These are phyloP conservation scores for Globisporangium lucens DNA, from an alignment of 352 stramenopile species.

Conservation along the genomic window DNA sequence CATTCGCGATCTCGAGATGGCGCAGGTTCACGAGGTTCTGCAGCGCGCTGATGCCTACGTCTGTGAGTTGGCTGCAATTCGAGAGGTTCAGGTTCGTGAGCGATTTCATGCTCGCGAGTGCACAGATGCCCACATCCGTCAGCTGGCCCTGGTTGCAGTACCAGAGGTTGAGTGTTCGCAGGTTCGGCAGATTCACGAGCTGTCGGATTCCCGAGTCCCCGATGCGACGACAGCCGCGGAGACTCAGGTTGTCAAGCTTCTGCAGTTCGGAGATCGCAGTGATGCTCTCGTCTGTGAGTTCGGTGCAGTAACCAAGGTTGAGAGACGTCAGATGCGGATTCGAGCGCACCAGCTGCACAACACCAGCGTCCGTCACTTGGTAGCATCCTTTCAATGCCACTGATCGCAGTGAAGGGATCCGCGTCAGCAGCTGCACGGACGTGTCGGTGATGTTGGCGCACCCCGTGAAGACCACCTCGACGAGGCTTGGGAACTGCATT, in stretches of 20 bases:
- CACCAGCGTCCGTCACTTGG: constrained; percentile 44
- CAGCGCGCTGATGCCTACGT: constrained; percentile 49
- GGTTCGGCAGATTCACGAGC: constrained; percentile 31
- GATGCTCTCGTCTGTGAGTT: constrained; percentile 62
- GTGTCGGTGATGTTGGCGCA: constrained; percentile 57
- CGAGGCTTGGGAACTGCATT: constrained; percentile 45
- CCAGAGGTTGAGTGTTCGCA: constrained; percentile 71
- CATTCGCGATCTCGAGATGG: constrained; percentile 72
- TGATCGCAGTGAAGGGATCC: constrained; percentile 32
- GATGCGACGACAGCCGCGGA: constrained; percentile 59
- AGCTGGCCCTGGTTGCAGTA: constrained; percentile 80
- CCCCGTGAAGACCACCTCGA: constrained; percentile 56
- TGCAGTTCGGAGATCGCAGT: constrained; percentile 37
- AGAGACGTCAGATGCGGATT: constrained; percentile 46
- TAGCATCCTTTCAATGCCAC: constrained; percentile 71
- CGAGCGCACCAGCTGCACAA: constrained; percentile 17
- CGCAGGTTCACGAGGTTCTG: constrained; percentile 53
- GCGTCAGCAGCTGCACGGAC: constrained; percentile 35
- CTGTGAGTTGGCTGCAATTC: constrained; percentile 78
- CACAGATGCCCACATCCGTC: constrained; percentile 55
- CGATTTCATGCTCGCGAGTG: constrained; percentile 42
- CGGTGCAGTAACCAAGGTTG: constrained; percentile 78
- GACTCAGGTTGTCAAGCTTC: constrained; percentile 49
- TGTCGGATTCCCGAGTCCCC: constrained; percentile 48
- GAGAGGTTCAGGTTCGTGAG: constrained; percentile 72